phyloP scores from a whole-genome alignment of 202 grass and related monocot species.

The Elaeis oleifera region DNA sequence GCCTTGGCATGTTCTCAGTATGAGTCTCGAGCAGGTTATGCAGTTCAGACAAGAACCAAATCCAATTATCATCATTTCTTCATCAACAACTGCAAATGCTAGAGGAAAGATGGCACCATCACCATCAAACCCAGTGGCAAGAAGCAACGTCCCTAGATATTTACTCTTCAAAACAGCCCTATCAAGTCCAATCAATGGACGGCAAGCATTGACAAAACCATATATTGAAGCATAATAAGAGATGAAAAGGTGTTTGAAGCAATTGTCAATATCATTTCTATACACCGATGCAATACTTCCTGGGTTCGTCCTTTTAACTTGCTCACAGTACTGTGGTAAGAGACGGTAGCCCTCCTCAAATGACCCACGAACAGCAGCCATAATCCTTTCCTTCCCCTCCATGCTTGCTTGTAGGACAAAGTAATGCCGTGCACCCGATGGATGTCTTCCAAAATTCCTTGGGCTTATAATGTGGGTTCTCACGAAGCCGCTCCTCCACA shows the following conservation, averaged over 20 bases:
- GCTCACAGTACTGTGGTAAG: slow-evolving; percentile 73
- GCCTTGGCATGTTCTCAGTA: slow-evolving; percentile 93
- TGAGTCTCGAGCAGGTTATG: slow-evolving; percentile 78
- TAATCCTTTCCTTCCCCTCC: slow-evolving; percentile 97
- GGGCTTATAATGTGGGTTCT: slow-evolving; percentile 96
- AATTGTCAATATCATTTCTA: slow-evolving; percentile 60
- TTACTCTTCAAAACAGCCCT: slow-evolving; percentile 80
- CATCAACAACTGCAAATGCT: slow-evolving; percentile 91
- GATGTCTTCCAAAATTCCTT: slow-evolving; percentile 98
- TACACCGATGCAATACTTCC: slow-evolving; percentile 82
- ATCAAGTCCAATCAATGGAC: slow-evolving; percentile 90
- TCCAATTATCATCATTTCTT: slow-evolving; percentile 92
- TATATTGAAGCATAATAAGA: slow-evolving; percentile 91
- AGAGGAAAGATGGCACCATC: slow-evolving; percentile 85
- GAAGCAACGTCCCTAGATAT: slow-evolving; percentile 89
- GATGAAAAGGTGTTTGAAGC: slow-evolving; percentile 71
- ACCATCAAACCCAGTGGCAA: slow-evolving; percentile 91
- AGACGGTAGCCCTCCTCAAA: slow-evolving; percentile 95
- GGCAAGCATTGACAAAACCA: slow-evolving; percentile 91
- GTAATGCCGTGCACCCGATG: slow-evolving; percentile 97
- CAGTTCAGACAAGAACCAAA: slow-evolving; percentile 92
- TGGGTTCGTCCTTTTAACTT: slow-evolving; percentile 80
- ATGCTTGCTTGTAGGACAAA: slow-evolving; percentile 94
- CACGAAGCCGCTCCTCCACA: slow-evolving; percentile 78
- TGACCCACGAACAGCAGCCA: slow-evolving; percentile 82